Base-by-base conservation (phyloP, 352 stramenopile species). In the Saprolegnia parasitica region DNA sequence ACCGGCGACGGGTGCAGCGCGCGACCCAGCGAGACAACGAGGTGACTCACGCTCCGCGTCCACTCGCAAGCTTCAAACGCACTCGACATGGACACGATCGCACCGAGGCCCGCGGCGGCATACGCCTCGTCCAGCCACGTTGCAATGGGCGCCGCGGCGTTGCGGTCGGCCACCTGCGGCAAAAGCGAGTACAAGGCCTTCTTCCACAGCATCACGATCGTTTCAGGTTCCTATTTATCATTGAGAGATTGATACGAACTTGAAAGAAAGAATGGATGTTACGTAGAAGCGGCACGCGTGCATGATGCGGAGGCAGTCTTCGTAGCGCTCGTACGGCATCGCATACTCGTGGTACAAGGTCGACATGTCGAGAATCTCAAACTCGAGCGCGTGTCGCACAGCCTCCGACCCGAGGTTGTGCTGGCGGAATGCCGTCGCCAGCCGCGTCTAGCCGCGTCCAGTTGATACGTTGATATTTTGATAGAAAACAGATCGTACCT, bases 321-420 rank as follows among this genome's bases (percentile, higher is more conserved):
- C 55, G 54, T 70, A 40, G 37, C 47, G 63, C 21, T 42, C 63
- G 50, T 62, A 70, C 35, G 45, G 46, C 45, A 70, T 60, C 3
- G 63, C 63, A 21, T 62, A 70, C n/a, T 70, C 46, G 37, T 70
- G 54, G 54, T 55, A 70, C 15, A 70, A 46, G 29, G 63, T 70
- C 50, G 63, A 70, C 63, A 70, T 70, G 49, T 70, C 55, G 20
- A 70, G 47, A 26, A 70, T 70, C 11, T 52, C 23, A 29, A 21
- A 70, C 6, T 61, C 15, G 54, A 70, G 63, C 20, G 46, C 10
- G 1, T 45, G 3, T 13, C 40, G 35, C 18, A 62, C 39, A 4
- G 20, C 63, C 10, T n/a, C 9, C 10, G 45, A 13, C 11, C 52
- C 52, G 5, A 70, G 29, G 24, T 70, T 70, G 47, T 70, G 46